Percentiles rank a stretch among this genome's conserved stretches.
Evolutionary conservation across 768 basidiomycete genomes (phyloP).

Genomic region (Gloeopeniophorella convolvens): DNA sequence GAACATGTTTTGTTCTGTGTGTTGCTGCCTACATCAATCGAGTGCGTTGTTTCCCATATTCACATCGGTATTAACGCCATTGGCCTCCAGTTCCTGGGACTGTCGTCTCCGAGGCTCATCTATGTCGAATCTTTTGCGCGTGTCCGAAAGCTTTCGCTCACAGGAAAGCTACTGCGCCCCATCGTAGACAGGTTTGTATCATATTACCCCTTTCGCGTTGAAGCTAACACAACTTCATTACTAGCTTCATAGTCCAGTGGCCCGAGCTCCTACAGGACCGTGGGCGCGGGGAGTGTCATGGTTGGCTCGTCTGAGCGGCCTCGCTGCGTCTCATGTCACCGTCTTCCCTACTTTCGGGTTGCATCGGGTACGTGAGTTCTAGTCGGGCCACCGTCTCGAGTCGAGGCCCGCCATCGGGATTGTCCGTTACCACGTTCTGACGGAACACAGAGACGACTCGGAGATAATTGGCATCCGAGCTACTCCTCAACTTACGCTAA

Average conservation of each 20-base stretch:
- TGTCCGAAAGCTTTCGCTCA: conserved; percentile 71
- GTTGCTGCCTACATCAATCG: conserved; percentile 62
- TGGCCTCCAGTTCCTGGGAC: conserved; percentile 57
- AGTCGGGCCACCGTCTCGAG: too few relatives aligned
- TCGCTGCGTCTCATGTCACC: background rate
- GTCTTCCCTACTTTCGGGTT: background rate
- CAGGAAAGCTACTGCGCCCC: conserved; percentile 73
- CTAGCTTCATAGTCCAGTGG: conserved; percentile 91
- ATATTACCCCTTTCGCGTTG: background rate
- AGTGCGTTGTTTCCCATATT: conserved; percentile 36
- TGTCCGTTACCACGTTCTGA: background rate
- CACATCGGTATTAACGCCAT: conserved; percentile 5
- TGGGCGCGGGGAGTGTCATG: conserved; percentile 45
- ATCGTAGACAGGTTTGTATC: conserved; percentile 70
- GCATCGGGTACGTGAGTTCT: too few relatives aligned
- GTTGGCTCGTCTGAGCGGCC: conserved; percentile 54
- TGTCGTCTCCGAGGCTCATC: conserved; percentile 64
- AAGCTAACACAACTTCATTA: conserved; percentile 5
- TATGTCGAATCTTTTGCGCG: conserved; percentile 96
- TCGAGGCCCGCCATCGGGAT: background rate
- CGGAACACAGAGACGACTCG: background rate
- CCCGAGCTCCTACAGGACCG: conserved; percentile 43
- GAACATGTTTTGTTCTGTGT: conserved; percentile 83
- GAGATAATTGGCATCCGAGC: background rate
- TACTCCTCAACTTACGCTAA: background rate